Conservation (phyloP, 768 basidiomycete genomes). For the Auricularia sp. region DNA sequence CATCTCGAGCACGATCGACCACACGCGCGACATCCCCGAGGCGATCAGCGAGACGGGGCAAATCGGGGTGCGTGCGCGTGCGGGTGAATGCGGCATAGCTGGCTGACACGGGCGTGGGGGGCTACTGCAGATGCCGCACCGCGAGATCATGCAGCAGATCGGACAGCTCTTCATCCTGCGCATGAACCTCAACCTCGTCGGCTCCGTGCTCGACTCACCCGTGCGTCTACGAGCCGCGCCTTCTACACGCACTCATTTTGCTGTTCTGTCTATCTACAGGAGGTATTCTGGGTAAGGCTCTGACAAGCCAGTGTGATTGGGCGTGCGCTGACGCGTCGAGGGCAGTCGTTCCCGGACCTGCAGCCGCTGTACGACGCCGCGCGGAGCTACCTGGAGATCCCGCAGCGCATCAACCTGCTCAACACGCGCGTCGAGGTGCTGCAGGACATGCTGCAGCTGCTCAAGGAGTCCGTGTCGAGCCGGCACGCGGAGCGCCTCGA, state of each 20-base stretch:
- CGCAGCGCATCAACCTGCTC: constrained; percentile 83
- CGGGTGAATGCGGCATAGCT: background rate
- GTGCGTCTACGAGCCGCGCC: constrained; percentile 34
- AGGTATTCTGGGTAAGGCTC: constrained; percentile 83
- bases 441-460: constrained; percentile 91
- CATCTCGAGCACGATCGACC: constrained; percentile 87
- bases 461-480: constrained; percentile 90
- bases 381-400: constrained; percentile 88
- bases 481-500: constrained; percentile 85
- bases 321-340: background rate
- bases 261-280: too few species aligned
- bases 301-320: background rate
- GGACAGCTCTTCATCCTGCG: constrained; percentile 88
- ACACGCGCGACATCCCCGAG: constrained; percentile 93
- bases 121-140: constrained; percentile 23
- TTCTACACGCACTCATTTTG: constrained; percentile 2
- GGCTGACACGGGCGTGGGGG: constrained; percentile 6
- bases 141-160: constrained; percentile 96
- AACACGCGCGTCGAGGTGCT: constrained; percentile 72
- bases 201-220: constrained; percentile 92
- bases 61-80: constrained; percentile 43
- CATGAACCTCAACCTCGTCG: constrained; percentile 91
- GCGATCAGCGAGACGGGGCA: constrained; percentile 89
- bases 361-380: constrained; percentile 93
- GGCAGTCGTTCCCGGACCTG: constrained; percentile 83